Base-by-base conservation (phyloP, 2,329 filamentous ascomycete genomes). In the Ophiostoma quercus region DNA sequence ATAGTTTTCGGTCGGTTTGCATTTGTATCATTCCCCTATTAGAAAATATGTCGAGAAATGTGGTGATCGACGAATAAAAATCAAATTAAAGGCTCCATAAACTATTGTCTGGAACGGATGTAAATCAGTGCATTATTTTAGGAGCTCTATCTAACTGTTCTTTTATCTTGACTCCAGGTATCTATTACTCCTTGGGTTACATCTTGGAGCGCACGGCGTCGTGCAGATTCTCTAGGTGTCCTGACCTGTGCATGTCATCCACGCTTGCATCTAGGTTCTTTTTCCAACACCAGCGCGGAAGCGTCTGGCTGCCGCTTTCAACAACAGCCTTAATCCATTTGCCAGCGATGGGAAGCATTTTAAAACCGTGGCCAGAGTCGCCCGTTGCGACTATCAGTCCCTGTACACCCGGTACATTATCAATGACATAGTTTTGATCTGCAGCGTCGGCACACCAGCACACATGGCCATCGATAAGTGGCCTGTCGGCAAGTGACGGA, bases 361-460 rank as follows among this genome's bases (percentile, higher is more conserved):
- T 60, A 2, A 60, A 32, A 11, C 54, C 54, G 11, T 60, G 54
- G 2, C 54, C 54, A 32, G 54, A 60, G 3, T 60, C 25, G 6
- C 54, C 54, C 3, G 54, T 60, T 2, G 54, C 54, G 3, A 60
- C 54, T 16, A 57, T 29, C 7, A 60, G 54, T 16, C 54, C 54
- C 1, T 2, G 14, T 1, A 32, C 25, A 32, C 54, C 22, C 4
- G 86, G 86, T 0, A 88, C 83, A 69, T 82, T 86, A 74, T 89
- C 87, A 63, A 89, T 81, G 67, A 87, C 81, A 73, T 83, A 89
- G 60, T 89, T 85, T 0, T 85, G 87, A 73, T 88, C 85, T 7
- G 77, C 79, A 0, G 85, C 86, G 73, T 89, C 87, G 0, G 85
- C 85, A 72, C 86, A 87, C 87, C 87, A 89, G 74, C 87, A 89